A percentile compares a stretch with the other conserved stretches of the same genome.
These are phyloP conservation scores for Cyberlindnera bimundalis DNA, from an alignment of 805 yeast genomes.

Conservation along the genomic window DNA sequence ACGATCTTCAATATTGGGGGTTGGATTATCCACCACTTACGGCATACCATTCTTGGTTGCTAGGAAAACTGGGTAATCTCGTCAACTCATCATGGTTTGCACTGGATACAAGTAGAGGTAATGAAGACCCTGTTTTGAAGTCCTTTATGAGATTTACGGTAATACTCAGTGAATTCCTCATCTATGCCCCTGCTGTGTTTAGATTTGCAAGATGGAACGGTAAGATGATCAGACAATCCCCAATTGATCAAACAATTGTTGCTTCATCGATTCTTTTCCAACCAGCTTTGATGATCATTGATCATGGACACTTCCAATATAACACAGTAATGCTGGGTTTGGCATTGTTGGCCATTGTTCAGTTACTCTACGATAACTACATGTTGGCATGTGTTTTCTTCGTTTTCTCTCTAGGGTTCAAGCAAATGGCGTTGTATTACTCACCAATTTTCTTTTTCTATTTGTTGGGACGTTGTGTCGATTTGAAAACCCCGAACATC, in stretches of 20 bases:
- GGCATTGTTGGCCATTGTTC: slow-evolving; percentile 62
- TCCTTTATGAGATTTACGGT: slow-evolving; percentile 84
- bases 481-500: slow-evolving; percentile 15
- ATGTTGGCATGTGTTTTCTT: slow-evolving; percentile 73
- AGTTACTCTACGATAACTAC: slow-evolving; percentile 59
- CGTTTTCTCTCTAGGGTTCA: slow-evolving; percentile 74
- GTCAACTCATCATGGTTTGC: slow-evolving; percentile 74
- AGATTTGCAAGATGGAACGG: slow-evolving; percentile 71
- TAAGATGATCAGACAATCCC: slow-evolving; percentile 48
- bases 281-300: slow-evolving; percentile 79
- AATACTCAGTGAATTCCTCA: slow-evolving; percentile 64
- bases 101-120: slow-evolving; percentile 69
- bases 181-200: slow-evolving; percentile 79
- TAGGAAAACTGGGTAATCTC: slow-evolving; percentile 69
- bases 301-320: slow-evolving; percentile 97
- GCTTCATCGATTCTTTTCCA: slow-evolving; percentile 79
- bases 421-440: slow-evolving; percentile 94
- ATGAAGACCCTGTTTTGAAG: slow-evolving; percentile 64
- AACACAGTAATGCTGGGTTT: slow-evolving; percentile 94
- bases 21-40: slow-evolving; percentile 96
- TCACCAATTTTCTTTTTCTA: slow-evolving; percentile 85
- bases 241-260: slow-evolving; percentile 74
- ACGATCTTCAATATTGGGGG: slow-evolving; percentile 92
- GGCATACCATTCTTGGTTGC: slow-evolving; percentile 82
- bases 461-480: slow-evolving; percentile 52